phyloP scores from a whole-genome alignment of 2,329 filamentous ascomycete species.

The Alternaria conjuncta region DNA sequence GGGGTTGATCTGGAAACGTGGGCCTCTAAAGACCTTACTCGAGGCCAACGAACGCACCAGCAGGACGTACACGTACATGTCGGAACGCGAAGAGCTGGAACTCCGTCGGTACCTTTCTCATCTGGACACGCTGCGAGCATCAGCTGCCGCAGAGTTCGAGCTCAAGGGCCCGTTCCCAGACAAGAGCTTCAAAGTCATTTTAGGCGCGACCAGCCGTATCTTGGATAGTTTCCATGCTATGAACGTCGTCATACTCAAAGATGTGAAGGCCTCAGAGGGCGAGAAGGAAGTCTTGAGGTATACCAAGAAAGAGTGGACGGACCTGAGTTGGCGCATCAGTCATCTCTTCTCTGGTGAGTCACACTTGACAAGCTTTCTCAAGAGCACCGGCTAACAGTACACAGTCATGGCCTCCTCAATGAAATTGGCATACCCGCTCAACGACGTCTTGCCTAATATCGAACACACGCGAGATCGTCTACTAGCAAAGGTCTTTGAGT shows the following conservation, averaged over 20 bases:
- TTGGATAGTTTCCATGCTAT: constrained; percentile 95
- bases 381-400: constrained; percentile 16
- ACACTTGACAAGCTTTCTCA: background rate
- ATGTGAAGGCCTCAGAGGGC: constrained; percentile 75
- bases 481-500: constrained; percentile 86
- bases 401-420: constrained; percentile 86
- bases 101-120: constrained; percentile 79
- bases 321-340: constrained; percentile 86
- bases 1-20: constrained; percentile 94
- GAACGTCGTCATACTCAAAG: constrained; percentile 88
- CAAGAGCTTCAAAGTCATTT: constrained; percentile 73
- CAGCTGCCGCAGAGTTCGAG: constrained; percentile 86
- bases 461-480: constrained; percentile 80
- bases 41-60: constrained; percentile 39
- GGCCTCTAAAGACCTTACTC: constrained; percentile 77
- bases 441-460: constrained; percentile 84
- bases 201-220: constrained; percentile 81
- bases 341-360: constrained; percentile 72
- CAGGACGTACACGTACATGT: constrained; percentile 71
- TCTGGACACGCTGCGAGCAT: constrained; percentile 73
- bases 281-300: constrained; percentile 81
- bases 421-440: constrained; percentile 92
- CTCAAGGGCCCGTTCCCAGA: constrained; percentile 85
- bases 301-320: constrained; percentile 77
- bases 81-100: constrained; percentile 83